Base-by-base conservation (phyloP, 208 protist genomes). In the Porcisia deanei region DNA sequence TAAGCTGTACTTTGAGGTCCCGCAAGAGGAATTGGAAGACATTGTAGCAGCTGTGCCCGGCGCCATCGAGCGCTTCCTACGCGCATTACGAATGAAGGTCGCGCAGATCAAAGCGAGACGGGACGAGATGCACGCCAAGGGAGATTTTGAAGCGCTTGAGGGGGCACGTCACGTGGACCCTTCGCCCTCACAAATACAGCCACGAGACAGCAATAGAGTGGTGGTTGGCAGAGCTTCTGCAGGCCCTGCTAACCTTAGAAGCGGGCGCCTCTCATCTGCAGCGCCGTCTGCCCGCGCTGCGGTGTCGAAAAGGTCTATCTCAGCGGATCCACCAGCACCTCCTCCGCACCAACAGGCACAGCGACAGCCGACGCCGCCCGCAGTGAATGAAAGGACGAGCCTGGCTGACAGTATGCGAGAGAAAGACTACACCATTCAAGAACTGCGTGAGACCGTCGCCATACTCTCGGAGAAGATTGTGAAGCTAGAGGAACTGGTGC, bases 401-500 rank as follows among this genome's bases (percentile, higher is more conserved):
- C 69, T 92, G 47, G 66, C 65, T 20, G 80, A 91, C 49, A 69
- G 98, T 18, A 55, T 98, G 6, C 82, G 89, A 3, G 95, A 98
- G 80, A 98, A 98, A 74, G 96, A 98, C 61, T 80, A 88, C 63
- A 96, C 88, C 4, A 98, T 98, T 72, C 77, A 91, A 41, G 94
- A 98, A 76, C 82, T 98, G 57, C 86, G 88, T 34, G 94, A 98
- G 76, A 97, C 94, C 16, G 90, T 97, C 18, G 83, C 86, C 55
- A 93, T 98, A 77, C 82, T 98, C 14, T 95, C 93, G 43, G 85
- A 95, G 54, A 98, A 99, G 85, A 91, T 99, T 53, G 79, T 90
- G 41, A 99, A 99, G 83, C 73, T 99, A 37, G 98, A 99, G 82
- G 94, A 99, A 84, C 88, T 99, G 25, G 78, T 99, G 18, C 84